These are phyloP conservation scores for Aspergillus udagawae DNA, from an alignment of 2,329 filamentous ascomycete genomes.

Conservation along the genomic window DNA sequence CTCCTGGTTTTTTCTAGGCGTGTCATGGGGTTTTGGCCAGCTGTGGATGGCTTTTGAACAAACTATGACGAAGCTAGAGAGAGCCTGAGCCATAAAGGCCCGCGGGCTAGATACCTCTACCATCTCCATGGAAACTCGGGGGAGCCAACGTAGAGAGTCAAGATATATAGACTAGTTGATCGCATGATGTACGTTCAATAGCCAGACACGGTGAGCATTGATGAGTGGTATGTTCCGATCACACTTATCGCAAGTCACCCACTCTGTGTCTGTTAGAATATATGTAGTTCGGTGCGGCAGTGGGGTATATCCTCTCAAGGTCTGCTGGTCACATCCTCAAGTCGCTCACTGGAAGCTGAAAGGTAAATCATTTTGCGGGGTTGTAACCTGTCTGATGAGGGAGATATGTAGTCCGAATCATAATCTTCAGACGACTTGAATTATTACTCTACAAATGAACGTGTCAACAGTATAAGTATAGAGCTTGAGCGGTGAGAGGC, in stretches of 20 bases:
- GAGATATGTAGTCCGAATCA: not conserved
- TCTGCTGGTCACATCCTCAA: not conserved
- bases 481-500: conserved; percentile 6
- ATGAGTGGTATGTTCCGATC: not conserved
- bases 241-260: not conserved
- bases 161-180: not conserved
- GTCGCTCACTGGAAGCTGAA: not conserved
- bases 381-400: not conserved
- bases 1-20: not conserved
- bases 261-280: not conserved
- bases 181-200: too few species aligned
- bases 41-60: not conserved
- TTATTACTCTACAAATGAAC: not conserved
- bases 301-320: not conserved
- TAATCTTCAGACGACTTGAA: not conserved
- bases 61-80: not conserved
- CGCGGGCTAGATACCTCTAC: too few species aligned
- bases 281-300: not conserved
- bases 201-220: not conserved
- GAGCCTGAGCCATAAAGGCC: too few species aligned
- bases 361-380: not conserved
- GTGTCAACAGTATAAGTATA: not conserved
- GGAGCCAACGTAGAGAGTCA: too few species aligned
- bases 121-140: not conserved
- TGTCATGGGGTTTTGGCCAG: not conserved